Evolutionary conservation across 2,329 filamentous ascomycete species (phyloP), one percentile per base, ranked within the genome.

Genomic region (Didymella arachidicola): DNA sequence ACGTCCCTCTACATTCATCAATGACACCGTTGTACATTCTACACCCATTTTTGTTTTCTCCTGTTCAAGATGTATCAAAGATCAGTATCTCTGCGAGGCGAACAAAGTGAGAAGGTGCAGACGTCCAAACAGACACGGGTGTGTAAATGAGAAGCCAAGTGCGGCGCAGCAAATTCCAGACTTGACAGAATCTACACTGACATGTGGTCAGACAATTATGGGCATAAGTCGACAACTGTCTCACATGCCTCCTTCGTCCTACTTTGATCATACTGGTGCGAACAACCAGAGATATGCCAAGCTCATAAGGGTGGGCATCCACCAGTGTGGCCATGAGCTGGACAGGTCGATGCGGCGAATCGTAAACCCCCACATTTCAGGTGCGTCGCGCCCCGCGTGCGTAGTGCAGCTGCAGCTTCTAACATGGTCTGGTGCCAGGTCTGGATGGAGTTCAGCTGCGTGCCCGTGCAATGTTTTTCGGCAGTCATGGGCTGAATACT

Each of bases 1-100:
- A 16, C 30, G 22, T 46, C 19, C 25, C 36, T 22, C 18, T 29
- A 47, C n/a, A 30, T 48, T 45, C n/a, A 39, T 25, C 25, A 30
- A 48, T 50, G 25, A 25, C n/a, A 55, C 25, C n/a, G 18, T 43
- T 38, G 45, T 55, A 55, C 12, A 30, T 41, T 22, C 42, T 22
- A 38, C 30, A 3, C 12, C 18, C 19, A 25, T 22, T 25, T 11
- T 18, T 4, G 3, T 4, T 41, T 11, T 1, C 3, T 41, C 4
- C 1, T 4, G 25, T 11, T 3, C 11, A 25, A 10, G 18, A 3
- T 25, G 4, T 22, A 3, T n/a, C 18, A 4, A 22, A 3, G 10
- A 22, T 19, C n/a, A n/a, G n/a, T n/a, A n/a, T n/a, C n/a, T n/a
- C n/a, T n/a, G n/a, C n/a, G n/a, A n/a, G n/a, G n/a, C n/a, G n/a